Conservation (phyloP, 768 basidiomycete genomes). For the Mycena chlorophos region DNA sequence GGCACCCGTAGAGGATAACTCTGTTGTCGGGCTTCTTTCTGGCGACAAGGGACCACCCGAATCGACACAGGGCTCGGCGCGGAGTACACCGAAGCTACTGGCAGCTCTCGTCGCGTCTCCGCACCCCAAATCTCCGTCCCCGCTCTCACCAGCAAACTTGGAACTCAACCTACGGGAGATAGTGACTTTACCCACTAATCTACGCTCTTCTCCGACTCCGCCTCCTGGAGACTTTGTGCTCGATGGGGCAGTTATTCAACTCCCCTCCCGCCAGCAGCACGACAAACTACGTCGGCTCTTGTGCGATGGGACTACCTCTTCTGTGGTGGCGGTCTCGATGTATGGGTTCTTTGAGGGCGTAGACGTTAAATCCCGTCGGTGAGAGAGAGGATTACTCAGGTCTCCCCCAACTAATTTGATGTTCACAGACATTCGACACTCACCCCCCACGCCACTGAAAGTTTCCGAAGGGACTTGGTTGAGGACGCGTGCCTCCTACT, state of each 20-base stretch:
- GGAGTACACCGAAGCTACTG: too few relatives aligned
- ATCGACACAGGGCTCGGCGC: too few relatives aligned
- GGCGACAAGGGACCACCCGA: too few relatives aligned
- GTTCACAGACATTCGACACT: constrained; percentile 19
- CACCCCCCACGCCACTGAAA: constrained; percentile 16
- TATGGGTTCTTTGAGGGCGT: constrained; percentile 38
- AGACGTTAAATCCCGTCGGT: constrained; percentile 27
- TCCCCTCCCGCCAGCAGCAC: constrained; percentile 23
- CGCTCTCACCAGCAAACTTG: too few relatives aligned
- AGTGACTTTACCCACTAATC: too few relatives aligned
- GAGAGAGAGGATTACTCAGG: constrained; percentile 9
- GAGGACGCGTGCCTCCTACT: constrained; percentile 45
- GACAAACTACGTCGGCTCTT: constrained; percentile 45
- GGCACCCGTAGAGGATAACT: not conserved
- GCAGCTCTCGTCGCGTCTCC: too few relatives aligned
- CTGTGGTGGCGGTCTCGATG: constrained; percentile 37
- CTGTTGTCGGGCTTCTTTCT: too few relatives aligned
- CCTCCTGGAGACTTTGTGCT: constrained; percentile 1
- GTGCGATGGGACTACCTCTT: constrained; percentile 11
- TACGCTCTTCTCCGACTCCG: not conserved
- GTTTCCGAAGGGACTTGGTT: constrained; percentile 30
- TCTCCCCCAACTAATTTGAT: constrained; percentile 8
- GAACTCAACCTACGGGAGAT: too few relatives aligned
- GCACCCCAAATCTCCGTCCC: too few relatives aligned
- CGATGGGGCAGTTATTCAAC: constrained; percentile 19